Evolutionary conservation across 208 protist species (phyloP).

Genomic region (Crithidia acanthocephali): DNA sequence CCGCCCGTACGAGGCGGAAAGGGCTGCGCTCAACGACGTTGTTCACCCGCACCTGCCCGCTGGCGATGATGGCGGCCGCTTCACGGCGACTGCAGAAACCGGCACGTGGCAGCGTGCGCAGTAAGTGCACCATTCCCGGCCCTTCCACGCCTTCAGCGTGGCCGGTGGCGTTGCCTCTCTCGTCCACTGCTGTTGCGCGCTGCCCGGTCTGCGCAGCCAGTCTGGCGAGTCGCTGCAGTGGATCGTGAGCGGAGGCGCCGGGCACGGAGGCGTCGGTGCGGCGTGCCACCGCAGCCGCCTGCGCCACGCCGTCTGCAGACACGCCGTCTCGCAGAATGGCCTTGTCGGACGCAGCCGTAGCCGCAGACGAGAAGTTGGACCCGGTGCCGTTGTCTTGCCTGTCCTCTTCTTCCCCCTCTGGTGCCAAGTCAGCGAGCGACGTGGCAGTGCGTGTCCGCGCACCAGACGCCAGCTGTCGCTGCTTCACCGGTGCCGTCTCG

Average conservation of each 20-base stretch:
- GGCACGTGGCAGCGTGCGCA: conserved; percentile 77
- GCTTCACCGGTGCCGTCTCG: not conserved
- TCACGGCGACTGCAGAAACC: conserved; percentile 85
- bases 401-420: conserved; percentile 5
- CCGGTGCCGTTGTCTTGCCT: not conserved
- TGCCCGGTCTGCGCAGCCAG: conserved; percentile 12
- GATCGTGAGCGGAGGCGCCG: conserved; percentile 23
- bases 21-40: conserved; percentile 87
- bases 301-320: not conserved
- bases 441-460: not conserved
- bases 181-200: not conserved
- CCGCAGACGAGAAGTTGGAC: not conserved
- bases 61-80: conserved; percentile 70
- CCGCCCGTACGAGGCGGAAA: conserved; percentile 71
- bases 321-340: conserved; percentile 37
- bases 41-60: conserved; percentile 85
- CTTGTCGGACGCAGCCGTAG: not conserved
- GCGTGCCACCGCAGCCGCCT: conserved; percentile 20
- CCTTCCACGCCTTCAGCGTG: conserved; percentile 3
- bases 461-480: not conserved
- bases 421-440: conserved; percentile 53
- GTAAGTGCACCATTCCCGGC: conserved; percentile 57
- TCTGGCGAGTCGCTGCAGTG: conserved; percentile 25
- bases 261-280: conserved; percentile 30
- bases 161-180: not conserved